These are phyloP conservation scores for Saturnispora zaruensis DNA, from an alignment of 805 yeast genomes.

Conservation along the genomic window DNA sequence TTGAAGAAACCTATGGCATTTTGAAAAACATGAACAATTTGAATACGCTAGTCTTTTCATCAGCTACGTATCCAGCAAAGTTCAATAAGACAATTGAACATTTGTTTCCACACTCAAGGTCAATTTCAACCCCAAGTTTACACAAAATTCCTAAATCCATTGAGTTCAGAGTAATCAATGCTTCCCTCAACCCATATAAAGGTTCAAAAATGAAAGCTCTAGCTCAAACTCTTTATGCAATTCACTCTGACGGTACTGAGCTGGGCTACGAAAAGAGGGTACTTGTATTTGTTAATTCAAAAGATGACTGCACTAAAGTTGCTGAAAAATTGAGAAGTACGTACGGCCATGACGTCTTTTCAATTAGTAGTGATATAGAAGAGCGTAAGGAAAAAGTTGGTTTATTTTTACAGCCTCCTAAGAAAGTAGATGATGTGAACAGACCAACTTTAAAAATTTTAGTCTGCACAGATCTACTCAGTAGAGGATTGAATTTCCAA, in stretches of 20 bases:
- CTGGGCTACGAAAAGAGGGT: constrained; percentile 67
- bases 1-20: constrained; percentile 51
- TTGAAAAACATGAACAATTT: constrained; percentile 42
- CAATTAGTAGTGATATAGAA: constrained; percentile 57
- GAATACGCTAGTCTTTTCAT: constrained; percentile 62
- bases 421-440: constrained; percentile 28
- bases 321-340: constrained; percentile 43
- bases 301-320: constrained; percentile 50
- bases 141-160: constrained; percentile 78
- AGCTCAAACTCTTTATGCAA: constrained; percentile 82
- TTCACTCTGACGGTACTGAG: constrained; percentile 77
- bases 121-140: constrained; percentile 70
- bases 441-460: constrained; percentile 49
- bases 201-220: constrained; percentile 78
- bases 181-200: constrained; percentile 67
- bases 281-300: constrained; percentile 76
- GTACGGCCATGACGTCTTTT: constrained; percentile 51
- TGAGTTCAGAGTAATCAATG: constrained; percentile 67
- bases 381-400: constrained; percentile 51
- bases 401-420: constrained; percentile 59
- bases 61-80: constrained; percentile 83
- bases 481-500: constrained; percentile 83
- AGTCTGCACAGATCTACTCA: constrained; percentile 80
- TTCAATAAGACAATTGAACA: constrained; percentile 54
- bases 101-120: constrained; percentile 55